Percentiles rank a stretch among this genome's conserved stretches.
phyloP scores from a whole-genome alignment of 352 stramenopile genomes.

The Phytophthora sp. region DNA sequence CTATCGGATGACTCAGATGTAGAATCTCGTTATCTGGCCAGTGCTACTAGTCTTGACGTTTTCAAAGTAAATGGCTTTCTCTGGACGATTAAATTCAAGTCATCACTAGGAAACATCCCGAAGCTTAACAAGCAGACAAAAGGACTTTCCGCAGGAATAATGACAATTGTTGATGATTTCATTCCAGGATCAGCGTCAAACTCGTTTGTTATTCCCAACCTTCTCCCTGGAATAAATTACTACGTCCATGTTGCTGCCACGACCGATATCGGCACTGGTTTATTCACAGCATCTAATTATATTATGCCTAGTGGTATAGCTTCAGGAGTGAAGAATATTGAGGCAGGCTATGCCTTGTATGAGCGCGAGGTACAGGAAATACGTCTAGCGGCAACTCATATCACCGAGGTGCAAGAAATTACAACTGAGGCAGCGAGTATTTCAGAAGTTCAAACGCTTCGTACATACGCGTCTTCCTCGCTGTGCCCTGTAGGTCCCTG shows the following conservation, averaged over 20 bases:
- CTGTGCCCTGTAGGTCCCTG: conserved; percentile 56
- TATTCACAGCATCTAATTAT: conserved; percentile 41
- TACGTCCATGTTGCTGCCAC: conserved; percentile 65
- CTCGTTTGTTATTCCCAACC: conserved; percentile 51
- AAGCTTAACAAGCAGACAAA: conserved; percentile 40
- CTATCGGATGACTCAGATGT: conserved; percentile 19
- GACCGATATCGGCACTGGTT: conserved; percentile 60
- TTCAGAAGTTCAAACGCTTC: conserved; percentile 76
- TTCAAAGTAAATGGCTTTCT: conserved; percentile 81
- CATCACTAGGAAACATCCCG: conserved; percentile 68
- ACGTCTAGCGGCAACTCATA: conserved; percentile 62
- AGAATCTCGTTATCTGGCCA: conserved; percentile 38
- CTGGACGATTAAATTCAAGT: conserved; percentile 85
- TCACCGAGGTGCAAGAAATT: conserved; percentile 76
- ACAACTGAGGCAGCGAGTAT: conserved; percentile 65
- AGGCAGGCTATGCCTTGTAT: conserved; percentile 62
- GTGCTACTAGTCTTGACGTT: conserved; percentile 49
- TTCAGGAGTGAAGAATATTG: conserved; percentile 55
- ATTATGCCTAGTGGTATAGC: conserved; percentile 59
- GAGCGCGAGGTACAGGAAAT: conserved; percentile 74
- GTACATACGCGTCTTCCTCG: conserved; percentile 50
- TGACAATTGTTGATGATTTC: conserved; percentile 52
- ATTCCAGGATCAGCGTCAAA: conserved; percentile 52
- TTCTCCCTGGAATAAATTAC: conserved; percentile 73
- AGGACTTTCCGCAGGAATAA: conserved; percentile 16